Evolutionary conservation across 257 asterid genomes (phyloP).

Genomic region (Gentiana macrophylla): DNA sequence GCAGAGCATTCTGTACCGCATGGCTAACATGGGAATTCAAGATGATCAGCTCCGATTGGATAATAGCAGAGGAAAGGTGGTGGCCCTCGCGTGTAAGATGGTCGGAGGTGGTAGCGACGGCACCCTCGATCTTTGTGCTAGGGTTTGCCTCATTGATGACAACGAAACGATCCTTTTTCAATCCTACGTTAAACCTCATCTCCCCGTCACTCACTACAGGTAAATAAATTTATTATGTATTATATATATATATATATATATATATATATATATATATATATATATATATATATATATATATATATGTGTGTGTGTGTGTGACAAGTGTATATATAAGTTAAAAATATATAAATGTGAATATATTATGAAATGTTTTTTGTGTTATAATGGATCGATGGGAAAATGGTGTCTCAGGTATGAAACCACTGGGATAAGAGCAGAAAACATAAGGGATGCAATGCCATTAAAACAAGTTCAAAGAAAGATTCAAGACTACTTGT

Average conservation of each 20-base stretch:
- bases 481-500: constrained; percentile 72
- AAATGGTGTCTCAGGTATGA: constrained; percentile 44
- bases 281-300: no score
- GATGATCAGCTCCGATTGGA: constrained; percentile 61
- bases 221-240: constrained; percentile 2
- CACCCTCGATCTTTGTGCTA: constrained; percentile 72
- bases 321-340: no score
- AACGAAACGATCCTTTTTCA: constrained; percentile 59
- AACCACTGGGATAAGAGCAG: constrained; percentile 69
- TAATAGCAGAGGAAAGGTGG: constrained; percentile 49
- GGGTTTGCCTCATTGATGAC: constrained; percentile 77
- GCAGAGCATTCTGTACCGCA: constrained; percentile 53
- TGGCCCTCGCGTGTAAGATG: constrained; percentile 85
- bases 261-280: no score
- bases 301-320: no score
- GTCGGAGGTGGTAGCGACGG: constrained; percentile 97
- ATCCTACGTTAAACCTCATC: constrained; percentile 61
- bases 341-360: no score
- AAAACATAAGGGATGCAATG: constrained; percentile 68
- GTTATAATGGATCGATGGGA: no score
- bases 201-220: constrained; percentile 80
- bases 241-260: no score
- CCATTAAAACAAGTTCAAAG: constrained; percentile 55
- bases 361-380: no score
- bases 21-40: constrained; percentile 70